Evolutionary conservation across 1,284 basidiomycete species (phyloP).

Genomic region (Moniliophthora roreri): DNA sequence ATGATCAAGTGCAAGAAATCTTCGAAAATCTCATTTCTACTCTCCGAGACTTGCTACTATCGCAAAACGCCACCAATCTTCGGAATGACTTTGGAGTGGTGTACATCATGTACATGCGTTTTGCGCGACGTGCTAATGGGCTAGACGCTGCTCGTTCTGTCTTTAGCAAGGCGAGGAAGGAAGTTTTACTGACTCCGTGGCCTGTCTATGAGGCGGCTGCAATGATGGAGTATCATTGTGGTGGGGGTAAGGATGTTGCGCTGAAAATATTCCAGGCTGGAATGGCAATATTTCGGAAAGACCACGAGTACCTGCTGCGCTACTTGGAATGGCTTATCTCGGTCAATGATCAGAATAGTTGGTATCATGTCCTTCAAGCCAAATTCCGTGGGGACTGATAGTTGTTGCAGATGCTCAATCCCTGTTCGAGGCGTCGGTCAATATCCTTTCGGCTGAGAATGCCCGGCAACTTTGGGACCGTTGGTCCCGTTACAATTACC

Average conservation of each 20-base stretch:
- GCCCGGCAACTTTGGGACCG: no score
- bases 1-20: slow-evolving; percentile 62
- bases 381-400: no score
- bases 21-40: slow-evolving; percentile 73
- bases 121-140: slow-evolving; percentile 80
- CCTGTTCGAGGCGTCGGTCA: no score
- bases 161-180: slow-evolving; percentile 85
- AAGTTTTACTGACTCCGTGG: no score
- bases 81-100: slow-evolving; percentile 66
- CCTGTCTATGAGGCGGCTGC: slow-evolving; percentile 45
- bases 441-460: no score
- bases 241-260: slow-evolving; percentile 75
- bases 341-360: slow-evolving; percentile 45
- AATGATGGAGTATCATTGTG: slow-evolving; percentile 94
- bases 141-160: slow-evolving; percentile 72
- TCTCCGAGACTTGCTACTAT: slow-evolving; percentile 40
- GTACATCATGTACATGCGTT: slow-evolving; percentile 91
- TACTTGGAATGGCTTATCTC: slow-evolving; percentile 94
- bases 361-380: no score
- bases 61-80: no score
- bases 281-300: slow-evolving; percentile 82
- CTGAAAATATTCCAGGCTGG: slow-evolving; percentile 95
- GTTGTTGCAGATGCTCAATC: no score
- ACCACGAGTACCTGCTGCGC: slow-evolving; percentile 83
- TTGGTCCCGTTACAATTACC: no score